Percentiles rank a stretch among this genome's conserved stretches.
Evolutionary conservation across 371 early-diverging fungal species (phyloP).

Genomic region (Mortierella sp.): DNA sequence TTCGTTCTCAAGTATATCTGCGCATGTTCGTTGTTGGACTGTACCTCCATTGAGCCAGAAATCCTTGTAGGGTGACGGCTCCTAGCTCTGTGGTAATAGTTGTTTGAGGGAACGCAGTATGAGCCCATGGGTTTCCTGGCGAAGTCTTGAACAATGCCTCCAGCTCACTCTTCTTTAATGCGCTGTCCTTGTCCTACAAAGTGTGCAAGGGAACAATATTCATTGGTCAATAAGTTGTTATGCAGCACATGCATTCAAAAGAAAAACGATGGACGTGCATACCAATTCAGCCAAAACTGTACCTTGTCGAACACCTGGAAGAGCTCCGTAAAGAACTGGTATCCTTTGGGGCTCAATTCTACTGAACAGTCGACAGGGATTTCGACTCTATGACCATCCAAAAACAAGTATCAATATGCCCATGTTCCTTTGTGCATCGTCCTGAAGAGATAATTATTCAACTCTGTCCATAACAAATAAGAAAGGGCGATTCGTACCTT

Average conservation of each 20-base stretch:
- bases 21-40: neutral
- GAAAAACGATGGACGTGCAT: neutral
- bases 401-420: constrained; percentile 5
- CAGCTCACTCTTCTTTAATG: constrained; percentile 87
- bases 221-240: too few relatives aligned
- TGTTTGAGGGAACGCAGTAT: constrained; percentile 90
- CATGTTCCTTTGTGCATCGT: neutral
- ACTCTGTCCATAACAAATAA: neutral
- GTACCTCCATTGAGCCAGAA: constrained; percentile 97
- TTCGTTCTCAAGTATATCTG: neutral
- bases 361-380: constrained; percentile 91
- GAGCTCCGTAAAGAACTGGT: constrained; percentile 95
- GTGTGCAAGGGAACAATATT: neutral
- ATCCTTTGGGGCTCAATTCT: constrained; percentile 93
- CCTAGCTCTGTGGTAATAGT: constrained; percentile 91
- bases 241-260: neutral
- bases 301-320: constrained; percentile 94
- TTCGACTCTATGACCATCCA: constrained; percentile 73
- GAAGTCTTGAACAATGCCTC: constrained; percentile 89
- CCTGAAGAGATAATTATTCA: constrained; percentile 1
- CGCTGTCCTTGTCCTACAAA: constrained; percentile 94
- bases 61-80: constrained; percentile 94
- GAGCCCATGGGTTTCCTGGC: constrained; percentile 92
- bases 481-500: constrained; percentile 60
- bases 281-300: neutral